Evolutionary conservation across 2,329 filamentous ascomycete species (phyloP), one percentile per base, ranked within the genome.

Genomic region (Hypomyces rosellus): DNA sequence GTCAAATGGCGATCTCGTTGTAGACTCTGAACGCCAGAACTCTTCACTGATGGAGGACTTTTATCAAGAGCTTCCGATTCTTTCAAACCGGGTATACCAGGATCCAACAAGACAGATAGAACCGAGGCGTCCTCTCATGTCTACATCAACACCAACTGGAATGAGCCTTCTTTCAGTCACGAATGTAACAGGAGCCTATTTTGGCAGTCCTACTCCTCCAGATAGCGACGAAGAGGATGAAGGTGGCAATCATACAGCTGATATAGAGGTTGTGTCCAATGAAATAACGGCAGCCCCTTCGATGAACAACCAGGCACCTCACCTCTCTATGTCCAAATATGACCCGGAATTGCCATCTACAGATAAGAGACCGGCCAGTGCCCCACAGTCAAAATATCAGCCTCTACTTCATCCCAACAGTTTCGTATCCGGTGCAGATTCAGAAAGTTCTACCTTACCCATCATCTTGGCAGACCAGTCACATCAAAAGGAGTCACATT

Each of bases 141-240:
- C 50, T 8, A 25, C 40, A 7, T 51, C 49, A 20, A 40, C 49
- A 18, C 42, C 49, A 7, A 41, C 36, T 3, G 45, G 51, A 20
- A 51, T 72, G 54, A 74, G 72, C 55, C 70, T 55, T 69, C 57
- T 45, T 53, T 72, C 46, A 59, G 69, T 34, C 18, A 44, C 46
- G 38, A 44, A 45, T 68, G 68, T 44, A 50, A 40, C 52, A 20
- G 43, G 49, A 50, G 63, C 65, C 9, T 67, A 70, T 48, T 58
- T 78, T 3, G 73, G 69, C 36, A 80, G 75, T 55, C 76, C 77
- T 33, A 81, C 78, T 43, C 77, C 77, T 45, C 74, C 76, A 7
- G 76, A 81, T 48, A 78, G 73, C 14, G 71, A 77, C 50, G 67
- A 72, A 46, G 72, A 72, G 42, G 57, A 56, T 54, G 66, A 66